Base-by-base conservation (phyloP, 2,329 filamentous ascomycete species). In the Fusarium sp. region DNA sequence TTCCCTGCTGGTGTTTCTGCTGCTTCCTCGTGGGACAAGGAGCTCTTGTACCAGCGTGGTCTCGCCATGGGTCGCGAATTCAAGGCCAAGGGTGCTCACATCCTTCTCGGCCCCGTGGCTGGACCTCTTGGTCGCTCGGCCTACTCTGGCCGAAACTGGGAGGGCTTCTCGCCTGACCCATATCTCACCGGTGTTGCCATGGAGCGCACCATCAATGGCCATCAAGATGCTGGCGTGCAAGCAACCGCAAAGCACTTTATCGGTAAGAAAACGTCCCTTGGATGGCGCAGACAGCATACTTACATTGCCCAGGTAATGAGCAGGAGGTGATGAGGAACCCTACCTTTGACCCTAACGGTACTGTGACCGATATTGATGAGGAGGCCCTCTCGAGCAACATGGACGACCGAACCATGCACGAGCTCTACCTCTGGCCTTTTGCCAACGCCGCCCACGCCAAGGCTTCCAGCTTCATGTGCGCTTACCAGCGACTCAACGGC, bases 401-500 rank as follows among this genome's bases (percentile, higher is more conserved):
- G 13, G 83, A 86, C 49, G 86, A 88, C 70, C 76, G 84, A 7
- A 84, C 85, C 9, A 75, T 87, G 54, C 85, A 88, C 67, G 86
- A 88, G 65, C 64, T 74, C 1, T 75, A 75, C 63, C 73, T 75
- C 32, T 75, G 73, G 73, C 73, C 73, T 6, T 75, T 74, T 33
- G 72, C 72, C 57, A 70, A 75, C 27, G 73, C 72, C 13, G 69
- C 70, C 43, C 68, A 67, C 39, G 72, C 74, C 10, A 67, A 71
- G 35, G 71, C 70, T n/a, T 63, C 73, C 4, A 70, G 68, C 23
- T 61, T 86, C 60, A 88, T 88, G 86, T 87, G 86, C 73, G 85
- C 87, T 0, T 92, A 92, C 79, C 87, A 92, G 70, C 88, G 90
- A 68, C 73, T 93, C 75, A 96, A 96, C 78, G 91, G 91, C 74